Evolutionary conservation across 2,329 filamentous ascomycete genomes (phyloP).

Genomic region (Sporothrix humicola): DNA sequence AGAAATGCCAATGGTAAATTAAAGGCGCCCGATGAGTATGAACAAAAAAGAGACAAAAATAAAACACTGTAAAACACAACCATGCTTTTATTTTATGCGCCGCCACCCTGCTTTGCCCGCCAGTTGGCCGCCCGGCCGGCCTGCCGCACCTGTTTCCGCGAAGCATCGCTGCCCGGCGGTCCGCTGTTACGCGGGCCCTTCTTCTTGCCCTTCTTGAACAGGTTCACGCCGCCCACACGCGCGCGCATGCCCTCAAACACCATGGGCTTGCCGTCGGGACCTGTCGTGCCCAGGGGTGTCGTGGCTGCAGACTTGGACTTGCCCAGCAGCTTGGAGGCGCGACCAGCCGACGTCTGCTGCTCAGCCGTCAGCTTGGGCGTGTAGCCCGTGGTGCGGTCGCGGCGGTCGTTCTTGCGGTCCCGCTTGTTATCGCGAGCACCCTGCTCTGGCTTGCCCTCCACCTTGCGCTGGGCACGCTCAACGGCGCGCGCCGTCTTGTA

Average conservation of each 20-base stretch:
- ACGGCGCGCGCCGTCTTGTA: constrained; percentile 63
- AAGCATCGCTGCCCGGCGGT: constrained; percentile 44
- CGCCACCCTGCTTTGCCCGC: constrained; percentile 35
- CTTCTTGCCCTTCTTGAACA: constrained; percentile 47
- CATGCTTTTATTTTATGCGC: neutral
- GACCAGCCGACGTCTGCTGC: constrained; percentile 73
- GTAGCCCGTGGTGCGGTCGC: constrained; percentile 57
- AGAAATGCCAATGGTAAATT: constrained; percentile 15
- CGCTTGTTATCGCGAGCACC: neutral
- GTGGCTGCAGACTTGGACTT: constrained; percentile 66
- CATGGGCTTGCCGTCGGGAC: constrained; percentile 56
- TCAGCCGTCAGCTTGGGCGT: constrained; percentile 70
- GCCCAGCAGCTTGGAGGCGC: constrained; percentile 75
- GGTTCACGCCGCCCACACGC: constrained; percentile 68
- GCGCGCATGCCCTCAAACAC: constrained; percentile 84
- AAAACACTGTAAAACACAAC: neutral
- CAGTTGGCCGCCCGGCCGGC: constrained; percentile 36
- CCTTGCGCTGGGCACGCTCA: constrained; percentile 44
- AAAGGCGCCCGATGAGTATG: neutral
- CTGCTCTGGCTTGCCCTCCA: neutral
- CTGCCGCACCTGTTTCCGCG: constrained; percentile 52
- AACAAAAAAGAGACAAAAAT: neutral
- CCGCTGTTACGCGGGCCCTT: constrained; percentile 42
- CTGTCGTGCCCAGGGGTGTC: neutral
- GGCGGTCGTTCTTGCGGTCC: too few relatives aligned